These are phyloP conservation scores for Tylopilus sp. DNA, from an alignment of 768 basidiomycete genomes.

Conservation along the genomic window DNA sequence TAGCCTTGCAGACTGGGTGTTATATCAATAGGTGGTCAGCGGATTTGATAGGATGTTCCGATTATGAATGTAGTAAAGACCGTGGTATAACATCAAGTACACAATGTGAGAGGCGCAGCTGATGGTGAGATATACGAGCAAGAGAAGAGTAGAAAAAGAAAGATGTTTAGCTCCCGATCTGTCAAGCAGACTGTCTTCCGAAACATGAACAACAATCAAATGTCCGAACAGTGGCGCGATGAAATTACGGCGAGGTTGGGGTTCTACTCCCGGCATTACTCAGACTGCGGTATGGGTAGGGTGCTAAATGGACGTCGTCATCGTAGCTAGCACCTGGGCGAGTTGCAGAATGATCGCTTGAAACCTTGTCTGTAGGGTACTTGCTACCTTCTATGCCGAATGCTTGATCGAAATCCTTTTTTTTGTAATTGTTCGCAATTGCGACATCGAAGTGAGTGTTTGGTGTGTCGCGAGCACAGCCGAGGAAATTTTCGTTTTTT, in stretches of 20 bases:
- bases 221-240: neutral
- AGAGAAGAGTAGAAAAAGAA: neutral
- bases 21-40: too few species aligned
- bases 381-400: slow-evolving; percentile 33
- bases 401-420: slow-evolving; percentile 37
- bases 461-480: slow-evolving; percentile 34
- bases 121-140: neutral
- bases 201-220: neutral
- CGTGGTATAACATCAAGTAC: neutral
- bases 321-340: slow-evolving; percentile 34
- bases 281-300: slow-evolving; percentile 28
- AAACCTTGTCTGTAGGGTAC: slow-evolving; percentile 8
- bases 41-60: neutral
- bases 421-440: slow-evolving; percentile 26
- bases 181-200: neutral
- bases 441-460: slow-evolving; percentile 15
- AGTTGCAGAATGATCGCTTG: slow-evolving; percentile 6
- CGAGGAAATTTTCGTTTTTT: too few species aligned
- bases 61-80: neutral
- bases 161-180: neutral
- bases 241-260: slow-evolving; percentile 3
- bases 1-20: too few species aligned
- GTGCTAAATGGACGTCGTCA: slow-evolving; percentile 40
- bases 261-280: slow-evolving; percentile 5
- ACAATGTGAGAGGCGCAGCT: neutral